Evolutionary conservation across 768 basidiomycete genomes (phyloP), one percentile per base, ranked within the genome.

Genomic region (Candolleomyces aberdarensis): DNA sequence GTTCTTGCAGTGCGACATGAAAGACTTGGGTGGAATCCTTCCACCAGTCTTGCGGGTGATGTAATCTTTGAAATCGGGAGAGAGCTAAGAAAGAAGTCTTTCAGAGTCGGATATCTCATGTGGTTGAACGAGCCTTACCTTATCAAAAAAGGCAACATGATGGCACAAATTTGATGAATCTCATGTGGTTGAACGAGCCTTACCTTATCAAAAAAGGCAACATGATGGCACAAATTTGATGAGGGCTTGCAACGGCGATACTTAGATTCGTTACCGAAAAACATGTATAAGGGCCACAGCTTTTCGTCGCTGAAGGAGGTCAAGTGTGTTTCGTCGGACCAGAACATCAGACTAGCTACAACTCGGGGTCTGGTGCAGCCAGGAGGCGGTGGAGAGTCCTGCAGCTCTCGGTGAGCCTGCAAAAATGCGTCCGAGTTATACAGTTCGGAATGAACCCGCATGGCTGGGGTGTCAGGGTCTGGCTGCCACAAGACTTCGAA

Each of bases 321-420:
- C 13, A 56, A 22, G 31, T 2, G 32, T 7, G 41, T 44, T 20
- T 40, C 22, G 20, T 56, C 55, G 10, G 55, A 56, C 14, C 39
- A 15, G 20, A 56, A 56, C 55, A 56, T 41, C 36, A 56, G 9
- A 8, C 3, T 36, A 40, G 75, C 58, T 13, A 67, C 65, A 8
- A 39, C 17, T 14, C 54, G 61, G 32, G 68, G 68, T 8, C 64
- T 58, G 8, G 54, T 41, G 44, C 64, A 65, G 2, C 52, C 64
- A 5, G 56, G 49, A 8, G 51, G 40, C 3, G 11, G 40, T 8
- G 58, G 20, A 5, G 32, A 56, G 41, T 43, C 41, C n/a, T 43
- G 41, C 11, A 43, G 41, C n/a, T 43, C 13, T 13, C 41, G n/a
- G 41, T 43, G 41, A 11, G 32, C 40, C 40, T 56, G 13, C 17